Evolutionary conservation across 1,284 basidiomycete species (phyloP).

Genomic region (Mrakiaceae sp.): DNA sequence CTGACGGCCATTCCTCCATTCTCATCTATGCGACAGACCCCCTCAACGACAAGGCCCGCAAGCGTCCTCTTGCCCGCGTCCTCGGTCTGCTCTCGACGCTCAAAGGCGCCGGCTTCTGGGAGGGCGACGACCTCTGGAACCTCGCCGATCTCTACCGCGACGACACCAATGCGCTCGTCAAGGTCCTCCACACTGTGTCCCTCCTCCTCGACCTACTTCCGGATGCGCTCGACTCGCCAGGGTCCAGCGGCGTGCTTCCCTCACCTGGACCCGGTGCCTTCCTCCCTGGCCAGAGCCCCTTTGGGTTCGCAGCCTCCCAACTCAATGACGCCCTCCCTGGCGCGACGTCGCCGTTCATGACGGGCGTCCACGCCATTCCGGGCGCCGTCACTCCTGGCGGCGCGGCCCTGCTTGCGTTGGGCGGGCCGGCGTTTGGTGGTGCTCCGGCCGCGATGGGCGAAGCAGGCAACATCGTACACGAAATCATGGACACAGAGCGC

Average conservation of each 20-base stretch:
- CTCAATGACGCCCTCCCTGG: not conserved
- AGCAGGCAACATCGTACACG: constrained; percentile 30
- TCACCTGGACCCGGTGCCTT: constrained; percentile 1
- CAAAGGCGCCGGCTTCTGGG: constrained; percentile 8
- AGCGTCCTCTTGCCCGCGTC: constrained; percentile 5
- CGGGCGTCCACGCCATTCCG: constrained; percentile 13
- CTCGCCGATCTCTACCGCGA: constrained; percentile 6
- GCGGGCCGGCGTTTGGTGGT: not conserved
- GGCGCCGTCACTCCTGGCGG: constrained; percentile 16
- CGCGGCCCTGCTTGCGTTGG: constrained; percentile 10
- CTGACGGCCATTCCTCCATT: not conserved
- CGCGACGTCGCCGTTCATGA: constrained; percentile 8
- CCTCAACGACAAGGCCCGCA: not conserved
- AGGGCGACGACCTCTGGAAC: constrained; percentile 11
- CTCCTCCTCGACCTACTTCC: constrained; percentile 30
- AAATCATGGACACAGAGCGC: constrained; percentile 64
- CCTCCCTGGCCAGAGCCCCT: constrained; percentile 1
- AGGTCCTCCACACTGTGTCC: constrained; percentile 16
- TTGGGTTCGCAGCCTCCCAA: constrained; percentile 5
- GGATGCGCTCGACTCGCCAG: constrained; percentile 12
- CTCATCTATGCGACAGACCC: not conserved
- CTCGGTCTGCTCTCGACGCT: constrained; percentile 1
- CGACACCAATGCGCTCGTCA: constrained; percentile 16
- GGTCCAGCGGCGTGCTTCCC: constrained; percentile 23
- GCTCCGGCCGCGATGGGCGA: constrained; percentile 11